A percentile compares a stretch with the other conserved stretches of the same genome.
Conservation (phyloP, 768 basidiomycete species). For the Boletus vinaceobasis region DNA sequence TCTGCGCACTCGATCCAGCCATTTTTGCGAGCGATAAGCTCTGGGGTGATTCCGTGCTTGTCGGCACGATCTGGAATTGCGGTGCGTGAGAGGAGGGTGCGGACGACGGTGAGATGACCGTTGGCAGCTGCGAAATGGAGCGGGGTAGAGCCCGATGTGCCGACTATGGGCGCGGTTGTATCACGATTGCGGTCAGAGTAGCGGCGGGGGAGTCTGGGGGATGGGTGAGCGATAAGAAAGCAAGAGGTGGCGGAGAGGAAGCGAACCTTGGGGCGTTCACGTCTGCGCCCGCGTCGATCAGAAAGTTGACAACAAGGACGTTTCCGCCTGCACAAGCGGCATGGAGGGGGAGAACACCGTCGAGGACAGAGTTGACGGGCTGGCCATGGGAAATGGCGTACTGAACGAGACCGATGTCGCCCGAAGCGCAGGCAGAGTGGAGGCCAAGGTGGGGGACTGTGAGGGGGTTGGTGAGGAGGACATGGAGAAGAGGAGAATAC, state of each 20-base stretch:
- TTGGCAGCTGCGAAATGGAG: slow-evolving; percentile 97
- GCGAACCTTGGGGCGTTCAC: slow-evolving; percentile 90
- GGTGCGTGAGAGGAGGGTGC: slow-evolving; percentile 78
- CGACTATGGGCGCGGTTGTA: slow-evolving; percentile 66
- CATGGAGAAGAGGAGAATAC: slow-evolving; percentile 7
- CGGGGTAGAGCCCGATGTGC: slow-evolving; percentile 86
- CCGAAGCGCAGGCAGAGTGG: slow-evolving; percentile 74
- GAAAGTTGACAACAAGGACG: slow-evolving; percentile 79
- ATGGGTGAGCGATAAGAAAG: slow-evolving; percentile 8
- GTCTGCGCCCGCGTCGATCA: slow-evolving; percentile 95
- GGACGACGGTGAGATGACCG: slow-evolving; percentile 77
- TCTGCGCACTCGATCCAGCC: slow-evolving; percentile 79
- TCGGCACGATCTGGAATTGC: slow-evolving; percentile 80
- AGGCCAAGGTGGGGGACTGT: slow-evolving; percentile 74
- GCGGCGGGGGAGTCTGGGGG: slow-evolving; percentile 61
- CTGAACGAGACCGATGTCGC: slow-evolving; percentile 89
- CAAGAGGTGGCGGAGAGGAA: slow-evolving; percentile 5
- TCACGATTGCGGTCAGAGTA: slow-evolving; percentile 71
- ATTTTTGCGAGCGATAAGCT: slow-evolving; percentile 75
- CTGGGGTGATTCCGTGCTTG: slow-evolving; percentile 89
- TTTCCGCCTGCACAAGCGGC: slow-evolving; percentile 91
- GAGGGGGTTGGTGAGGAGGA: background rate
- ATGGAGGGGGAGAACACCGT: slow-evolving; percentile 95
- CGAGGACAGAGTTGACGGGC: slow-evolving; percentile 92
- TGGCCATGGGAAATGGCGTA: slow-evolving; percentile 94